Conservation (phyloP, 176 grass and related monocot genomes). For the Thalia dealbata region DNA sequence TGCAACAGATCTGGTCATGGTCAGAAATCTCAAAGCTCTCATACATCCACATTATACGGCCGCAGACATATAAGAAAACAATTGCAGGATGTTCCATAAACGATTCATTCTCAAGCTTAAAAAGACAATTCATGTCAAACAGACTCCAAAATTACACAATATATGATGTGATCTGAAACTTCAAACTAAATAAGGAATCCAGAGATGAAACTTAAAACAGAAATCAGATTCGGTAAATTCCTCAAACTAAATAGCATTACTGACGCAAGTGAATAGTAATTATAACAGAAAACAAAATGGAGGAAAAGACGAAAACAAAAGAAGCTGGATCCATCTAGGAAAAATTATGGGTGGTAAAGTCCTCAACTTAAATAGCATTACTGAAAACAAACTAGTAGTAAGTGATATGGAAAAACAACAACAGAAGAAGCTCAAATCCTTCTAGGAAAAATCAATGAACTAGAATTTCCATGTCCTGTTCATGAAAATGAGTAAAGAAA, state of each 20-base stretch:
- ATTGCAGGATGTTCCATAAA: background rate
- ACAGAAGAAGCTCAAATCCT: background rate
- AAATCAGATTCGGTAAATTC: background rate
- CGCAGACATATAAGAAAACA: background rate
- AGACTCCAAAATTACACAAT: background rate
- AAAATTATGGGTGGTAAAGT: background rate
- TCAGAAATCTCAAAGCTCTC: conserved; percentile 16
- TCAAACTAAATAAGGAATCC: background rate
- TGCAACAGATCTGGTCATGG: conserved; percentile 59
- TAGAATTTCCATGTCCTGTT: background rate
- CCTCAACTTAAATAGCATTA: background rate
- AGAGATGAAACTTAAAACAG: background rate
- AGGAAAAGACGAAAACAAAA: no score
- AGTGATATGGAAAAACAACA: background rate
- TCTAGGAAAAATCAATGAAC: no score
- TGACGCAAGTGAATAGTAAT: background rate
- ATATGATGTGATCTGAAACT: no score
- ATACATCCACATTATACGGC: background rate
- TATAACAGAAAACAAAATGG: no score
- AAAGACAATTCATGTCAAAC: background rate
- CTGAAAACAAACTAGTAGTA: background rate
- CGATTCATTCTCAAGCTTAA: background rate
- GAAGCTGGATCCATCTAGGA: no score
- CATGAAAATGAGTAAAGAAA: background rate
- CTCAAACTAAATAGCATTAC: background rate